phyloP scores from a whole-genome alignment of 257 asterid genomes.

The Solanum okadae region DNA sequence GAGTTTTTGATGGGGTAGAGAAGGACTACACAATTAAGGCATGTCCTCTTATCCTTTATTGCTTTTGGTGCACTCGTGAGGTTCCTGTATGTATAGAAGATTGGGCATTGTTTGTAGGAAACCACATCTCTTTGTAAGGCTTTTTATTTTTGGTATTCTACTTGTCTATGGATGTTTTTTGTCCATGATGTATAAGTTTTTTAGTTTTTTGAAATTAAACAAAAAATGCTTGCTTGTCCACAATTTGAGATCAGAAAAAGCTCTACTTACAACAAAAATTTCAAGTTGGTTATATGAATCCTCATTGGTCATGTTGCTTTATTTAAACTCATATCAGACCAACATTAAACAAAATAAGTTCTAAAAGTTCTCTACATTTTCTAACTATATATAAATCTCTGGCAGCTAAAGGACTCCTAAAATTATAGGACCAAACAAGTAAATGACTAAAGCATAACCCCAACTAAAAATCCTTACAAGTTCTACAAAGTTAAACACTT shows the following conservation, averaged over 20 bases:
- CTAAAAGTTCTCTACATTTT: not conserved
- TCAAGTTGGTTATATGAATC: not conserved
- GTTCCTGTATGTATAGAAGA: not conserved
- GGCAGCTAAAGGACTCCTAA: not conserved
- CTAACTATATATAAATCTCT: not conserved
- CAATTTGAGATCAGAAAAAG: not conserved
- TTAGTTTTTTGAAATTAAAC: not conserved
- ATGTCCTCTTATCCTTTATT: not conserved
- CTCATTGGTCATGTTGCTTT: not conserved
- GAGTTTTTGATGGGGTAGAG: not conserved
- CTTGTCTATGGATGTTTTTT: not conserved
- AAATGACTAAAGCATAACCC: not conserved
- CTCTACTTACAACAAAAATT: not conserved
- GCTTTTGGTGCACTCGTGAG: not conserved
- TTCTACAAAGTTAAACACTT: not conserved
- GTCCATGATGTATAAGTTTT: not conserved
- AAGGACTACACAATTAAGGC: not conserved
- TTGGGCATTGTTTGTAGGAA: not conserved
- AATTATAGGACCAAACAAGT: not conserved
- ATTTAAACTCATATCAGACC: not conserved
- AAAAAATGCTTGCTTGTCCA: not conserved
- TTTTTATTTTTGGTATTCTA: not conserved
- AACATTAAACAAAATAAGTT: not conserved
- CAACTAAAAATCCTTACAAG: not conserved
- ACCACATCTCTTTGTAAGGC: not conserved